Percentiles rank a stretch among this genome's conserved stretches.
Evolutionary conservation across 2,329 filamentous ascomycete genomes (phyloP).

Genomic region (Microsporum audouinii): DNA sequence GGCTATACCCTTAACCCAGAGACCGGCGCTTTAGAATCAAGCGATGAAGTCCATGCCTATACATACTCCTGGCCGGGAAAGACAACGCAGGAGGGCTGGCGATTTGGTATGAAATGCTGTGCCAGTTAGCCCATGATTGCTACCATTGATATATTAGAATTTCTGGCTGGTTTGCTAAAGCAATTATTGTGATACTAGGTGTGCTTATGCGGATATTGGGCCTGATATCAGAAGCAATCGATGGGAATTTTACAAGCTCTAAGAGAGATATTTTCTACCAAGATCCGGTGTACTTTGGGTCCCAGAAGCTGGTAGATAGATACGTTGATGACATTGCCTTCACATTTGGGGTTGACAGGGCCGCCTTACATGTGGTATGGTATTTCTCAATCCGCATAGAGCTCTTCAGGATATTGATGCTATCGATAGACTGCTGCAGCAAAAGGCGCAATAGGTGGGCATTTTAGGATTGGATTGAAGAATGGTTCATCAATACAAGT

Average conservation of each 20-base stretch:
- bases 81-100: conserved; percentile 46
- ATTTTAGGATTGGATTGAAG: conserved; percentile 20
- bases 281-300: conserved; percentile 48
- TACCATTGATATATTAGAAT: neutral
- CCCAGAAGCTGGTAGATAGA: conserved; percentile 46
- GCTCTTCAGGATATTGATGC: neutral
- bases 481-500: conserved; percentile 29
- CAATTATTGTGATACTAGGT: conserved; percentile 27
- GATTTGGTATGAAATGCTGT: conserved; percentile 35
- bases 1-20: conserved; percentile 20
- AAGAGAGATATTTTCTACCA: conserved; percentile 57
- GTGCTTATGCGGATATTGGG: conserved; percentile 46
- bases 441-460: conserved; percentile 35
- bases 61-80: conserved; percentile 46
- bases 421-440: conserved; percentile 30
- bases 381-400: neutral
- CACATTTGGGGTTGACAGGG: conserved; percentile 46
- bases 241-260: conserved; percentile 39
- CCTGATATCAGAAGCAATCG: conserved; percentile 43
- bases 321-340: conserved; percentile 51
- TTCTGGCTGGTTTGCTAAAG: neutral
- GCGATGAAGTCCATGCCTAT: conserved; percentile 14
- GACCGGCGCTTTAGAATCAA: conserved; percentile 21
- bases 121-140: neutral
- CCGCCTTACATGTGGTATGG: conserved; percentile 46